These are phyloP conservation scores for Blechomonas ayalai DNA, from an alignment of 208 protist species.

Conservation along the genomic window DNA sequence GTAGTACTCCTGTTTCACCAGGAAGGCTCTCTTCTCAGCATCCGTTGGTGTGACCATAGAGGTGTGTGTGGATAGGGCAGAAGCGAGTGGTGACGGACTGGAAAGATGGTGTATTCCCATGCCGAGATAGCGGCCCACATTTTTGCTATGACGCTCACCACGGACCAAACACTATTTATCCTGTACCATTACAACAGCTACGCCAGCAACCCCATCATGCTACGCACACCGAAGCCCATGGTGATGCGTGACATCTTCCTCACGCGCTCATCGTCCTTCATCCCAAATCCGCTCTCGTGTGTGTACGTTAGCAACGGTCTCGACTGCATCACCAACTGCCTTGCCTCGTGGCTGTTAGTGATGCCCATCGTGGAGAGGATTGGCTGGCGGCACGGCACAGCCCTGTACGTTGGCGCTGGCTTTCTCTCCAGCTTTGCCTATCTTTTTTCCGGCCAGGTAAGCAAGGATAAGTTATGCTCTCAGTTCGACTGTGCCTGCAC, in stretches of 20 bases:
- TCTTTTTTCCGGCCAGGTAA: constrained; percentile 53
- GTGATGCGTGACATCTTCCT: constrained; percentile 84
- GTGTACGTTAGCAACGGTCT: constrained; percentile 44
- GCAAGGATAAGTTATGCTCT: constrained; percentile 32
- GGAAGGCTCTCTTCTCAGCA: no score
- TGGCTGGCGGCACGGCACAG: constrained; percentile 41
- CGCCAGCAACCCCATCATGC: constrained; percentile 68
- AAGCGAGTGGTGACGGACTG: no score
- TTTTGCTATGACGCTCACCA: constrained; percentile 58
- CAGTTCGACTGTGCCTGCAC: constrained; percentile 54
- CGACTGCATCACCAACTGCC: constrained; percentile 60
- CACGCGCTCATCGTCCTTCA: constrained; percentile 33
- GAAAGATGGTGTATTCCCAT: no score
- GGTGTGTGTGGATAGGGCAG: no score
- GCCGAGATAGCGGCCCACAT: constrained; percentile 29
- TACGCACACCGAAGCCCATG: constrained; percentile 73
- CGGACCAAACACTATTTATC: constrained; percentile 63
- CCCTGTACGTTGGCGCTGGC: constrained; percentile 62
- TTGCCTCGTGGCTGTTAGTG: constrained; percentile 40
- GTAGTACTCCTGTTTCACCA: no score
- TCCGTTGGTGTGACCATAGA: no score
- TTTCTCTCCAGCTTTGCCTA: constrained; percentile 82
- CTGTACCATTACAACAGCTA: constrained; percentile 82
- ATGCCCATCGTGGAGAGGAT: constrained; percentile 52
- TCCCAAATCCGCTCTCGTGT: constrained; percentile 79